Evolutionary conservation across 768 basidiomycete genomes (phyloP), one percentile per base, ranked within the genome.

Genomic region (Galerina sulciceps): DNA sequence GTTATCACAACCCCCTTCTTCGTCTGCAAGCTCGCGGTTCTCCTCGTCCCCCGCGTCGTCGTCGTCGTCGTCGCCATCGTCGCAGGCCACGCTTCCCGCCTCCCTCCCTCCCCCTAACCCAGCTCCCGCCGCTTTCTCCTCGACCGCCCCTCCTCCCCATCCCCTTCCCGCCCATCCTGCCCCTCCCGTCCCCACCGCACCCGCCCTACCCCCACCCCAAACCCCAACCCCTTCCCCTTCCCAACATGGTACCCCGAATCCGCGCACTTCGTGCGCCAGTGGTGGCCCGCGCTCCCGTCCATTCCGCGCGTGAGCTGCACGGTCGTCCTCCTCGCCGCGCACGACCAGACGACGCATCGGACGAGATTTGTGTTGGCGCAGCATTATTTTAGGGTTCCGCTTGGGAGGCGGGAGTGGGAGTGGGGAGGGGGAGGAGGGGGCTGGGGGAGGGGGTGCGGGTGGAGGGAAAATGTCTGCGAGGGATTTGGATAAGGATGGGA

Each of bases 241-340:
- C 87, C 86, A 0, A 79, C 81, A 0, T 90, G 88, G 88, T 86
- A 84, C 60, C 87, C 88, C 13, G 89, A 90, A 66, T 84, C 82
- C 49, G 88, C 88, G 0, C 89, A 90, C 71, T 91, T 90, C 59
- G 88, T 91, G 5, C 83, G 89, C 10, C 89, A 91, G 60, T 91
- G 89, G 89, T 91, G 89, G 89, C 89, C 89, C 1, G 85, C 82
- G 2, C 71, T 90, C 3, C 79, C 85, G 0, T 76, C 79, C 1
- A 82, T 90, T 11, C 89, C 86, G 1, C 78, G 84, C 22, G 79
- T 89, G 9, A 89, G 88, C 71, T 90, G 88, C 64, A 89, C 89
- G 0, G 88, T 90, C 18, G 81, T 90, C 18, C 78, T 91, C 1
- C 81, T 90, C 3, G 84, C 87, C 0, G 77, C 81, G 10, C 87